Conservation (phyloP, 306 rosid genomes). For the Elaeagnus macrophylla region DNA sequence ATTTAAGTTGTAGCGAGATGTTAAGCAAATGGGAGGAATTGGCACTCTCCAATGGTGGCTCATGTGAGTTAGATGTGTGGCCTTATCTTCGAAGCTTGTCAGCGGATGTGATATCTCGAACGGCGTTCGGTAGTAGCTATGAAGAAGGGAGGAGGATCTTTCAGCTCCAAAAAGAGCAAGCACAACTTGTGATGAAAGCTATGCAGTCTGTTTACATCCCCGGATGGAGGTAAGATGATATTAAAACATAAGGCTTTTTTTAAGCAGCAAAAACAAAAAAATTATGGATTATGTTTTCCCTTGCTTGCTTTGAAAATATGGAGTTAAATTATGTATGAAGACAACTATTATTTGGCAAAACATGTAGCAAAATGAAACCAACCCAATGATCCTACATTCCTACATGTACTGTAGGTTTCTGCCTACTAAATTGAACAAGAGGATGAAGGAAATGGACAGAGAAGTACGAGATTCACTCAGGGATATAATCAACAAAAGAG, state of each 20-base stretch:
- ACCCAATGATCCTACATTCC: no score
- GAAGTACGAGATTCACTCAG: no score
- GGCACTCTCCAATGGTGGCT: slow-evolving; percentile 21
- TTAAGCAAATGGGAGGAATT: slow-evolving; percentile 33
- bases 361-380: no score
- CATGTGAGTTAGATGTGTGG: slow-evolving; percentile 19
- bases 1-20: slow-evolving; percentile 26
- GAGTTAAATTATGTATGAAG: no score
- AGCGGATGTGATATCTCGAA: slow-evolving; percentile 21
- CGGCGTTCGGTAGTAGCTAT: slow-evolving; percentile 37
- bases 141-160: slow-evolving; percentile 28
- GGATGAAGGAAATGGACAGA: no score
- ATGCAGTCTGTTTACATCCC: slow-evolving; percentile 13
- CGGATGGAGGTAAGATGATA: slow-evolving; percentile 39
- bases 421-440: not conserved
- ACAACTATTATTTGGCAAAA: no score
- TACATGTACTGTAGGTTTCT: slow-evolving; percentile 1
- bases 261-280: not conserved
- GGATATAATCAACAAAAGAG: no score
- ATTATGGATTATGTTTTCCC: not conserved
- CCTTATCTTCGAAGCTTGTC: slow-evolving; percentile 6
- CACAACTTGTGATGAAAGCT: not conserved
- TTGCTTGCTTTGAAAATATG: not conserved
- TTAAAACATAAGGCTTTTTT: no score
- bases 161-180: slow-evolving; percentile 17